These are phyloP conservation scores for Dovyalis caffra DNA, from an alignment of 345 rosid genomes.

Conservation along the genomic window DNA sequence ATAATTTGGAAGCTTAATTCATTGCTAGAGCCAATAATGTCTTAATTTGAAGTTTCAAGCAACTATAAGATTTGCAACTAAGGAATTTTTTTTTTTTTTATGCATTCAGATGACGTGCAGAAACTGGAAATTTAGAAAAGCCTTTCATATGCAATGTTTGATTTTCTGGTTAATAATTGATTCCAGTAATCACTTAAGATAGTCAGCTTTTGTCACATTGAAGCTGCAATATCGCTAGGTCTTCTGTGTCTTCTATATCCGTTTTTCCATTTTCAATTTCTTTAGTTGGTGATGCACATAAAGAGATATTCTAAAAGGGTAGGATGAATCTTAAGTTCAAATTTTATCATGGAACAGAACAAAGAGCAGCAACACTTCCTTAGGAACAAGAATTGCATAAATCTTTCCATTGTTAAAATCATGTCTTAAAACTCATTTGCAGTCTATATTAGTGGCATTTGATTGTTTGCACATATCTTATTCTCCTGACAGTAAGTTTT, in stretches of 20 bases:
- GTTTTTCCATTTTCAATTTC: slow-evolving; percentile 6
- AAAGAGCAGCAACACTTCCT: not conserved
- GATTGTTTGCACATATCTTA: slow-evolving; percentile 12
- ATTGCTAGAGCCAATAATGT: not conserved
- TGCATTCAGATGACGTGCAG: not conserved
- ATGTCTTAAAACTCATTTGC: not conserved
- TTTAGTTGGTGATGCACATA: not conserved
- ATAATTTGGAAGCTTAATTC: not conserved
- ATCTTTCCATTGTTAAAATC: not conserved
- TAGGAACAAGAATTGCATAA: not conserved
- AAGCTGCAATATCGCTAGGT: not conserved
- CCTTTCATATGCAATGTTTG: not conserved
- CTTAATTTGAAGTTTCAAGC: not conserved
- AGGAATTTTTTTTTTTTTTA: not conserved
- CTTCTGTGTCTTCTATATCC: not conserved
- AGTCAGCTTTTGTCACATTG: not conserved
- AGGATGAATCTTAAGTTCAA: not conserved
- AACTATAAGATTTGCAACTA: not conserved
- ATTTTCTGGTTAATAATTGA: not conserved
- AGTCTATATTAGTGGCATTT: slow-evolving; percentile 1
- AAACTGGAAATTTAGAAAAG: not conserved
- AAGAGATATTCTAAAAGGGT: not conserved
- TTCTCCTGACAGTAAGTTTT: slow-evolving; percentile 26
- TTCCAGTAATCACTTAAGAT: not conserved
- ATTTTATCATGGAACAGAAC: too few species aligned